A percentile compares a stretch with the other conserved stretches of the same genome.
phyloP scores from a whole-genome alignment of 352 stramenopile species.

The Globisporangium cederbergense region DNA sequence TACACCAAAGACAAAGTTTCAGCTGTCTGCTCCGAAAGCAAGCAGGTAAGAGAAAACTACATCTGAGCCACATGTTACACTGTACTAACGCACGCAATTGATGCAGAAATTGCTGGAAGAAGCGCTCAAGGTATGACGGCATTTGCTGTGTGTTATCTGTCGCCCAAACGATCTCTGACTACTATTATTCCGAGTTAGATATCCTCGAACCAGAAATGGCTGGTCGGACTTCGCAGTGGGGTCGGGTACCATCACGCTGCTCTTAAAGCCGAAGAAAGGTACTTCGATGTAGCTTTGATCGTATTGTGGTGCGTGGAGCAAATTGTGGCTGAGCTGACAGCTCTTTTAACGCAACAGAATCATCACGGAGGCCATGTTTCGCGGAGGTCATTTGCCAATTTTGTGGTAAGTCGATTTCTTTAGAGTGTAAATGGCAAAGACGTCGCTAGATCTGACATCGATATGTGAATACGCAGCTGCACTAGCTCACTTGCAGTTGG shows the following conservation, averaged over 20 bases:
- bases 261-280: conserved; percentile 27
- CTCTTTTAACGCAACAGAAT: conserved; percentile 9
- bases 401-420: conserved; percentile 26
- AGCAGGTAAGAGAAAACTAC: conserved; percentile 9
- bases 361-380: conserved; percentile 31
- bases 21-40: conserved; percentile 1
- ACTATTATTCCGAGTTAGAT: conserved; percentile 2
- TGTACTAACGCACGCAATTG: neutral
- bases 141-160: neutral
- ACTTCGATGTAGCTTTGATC: neutral
- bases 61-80: neutral
- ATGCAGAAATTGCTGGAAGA: conserved; percentile 9
- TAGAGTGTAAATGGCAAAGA: neutral
- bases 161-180: neutral
- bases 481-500: conserved; percentile 39
- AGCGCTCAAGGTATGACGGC: conserved; percentile 2
- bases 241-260: conserved; percentile 41
- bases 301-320: neutral
- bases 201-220: conserved; percentile 14
- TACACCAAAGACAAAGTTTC: neutral
- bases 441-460: neutral
- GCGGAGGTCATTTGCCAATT: conserved; percentile 22
- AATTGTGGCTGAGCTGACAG: neutral
- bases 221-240: conserved; percentile 14
- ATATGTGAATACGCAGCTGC: conserved; percentile 18